Percentiles rank a stretch among this genome's conserved stretches.
These are phyloP conservation scores for Globisporangium middletonii DNA, from an alignment of 352 stramenopile species.

Conservation along the genomic window DNA sequence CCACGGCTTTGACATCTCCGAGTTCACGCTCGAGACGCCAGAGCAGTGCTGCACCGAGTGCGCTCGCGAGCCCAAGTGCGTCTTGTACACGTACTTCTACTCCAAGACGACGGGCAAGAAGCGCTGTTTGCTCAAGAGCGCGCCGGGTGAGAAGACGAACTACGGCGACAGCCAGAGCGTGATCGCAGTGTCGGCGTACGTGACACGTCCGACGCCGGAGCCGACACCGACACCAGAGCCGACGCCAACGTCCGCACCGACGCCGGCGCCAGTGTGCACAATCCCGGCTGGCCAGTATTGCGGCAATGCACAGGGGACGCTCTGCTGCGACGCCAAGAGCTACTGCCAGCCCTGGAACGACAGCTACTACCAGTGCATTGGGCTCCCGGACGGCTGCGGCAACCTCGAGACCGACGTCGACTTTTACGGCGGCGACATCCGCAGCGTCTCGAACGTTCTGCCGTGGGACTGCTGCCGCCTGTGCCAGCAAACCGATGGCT, in stretches of 20 bases:
- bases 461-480: constrained; percentile 6
- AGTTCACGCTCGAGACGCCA: constrained; percentile 4
- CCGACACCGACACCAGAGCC: background rate
- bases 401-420: constrained; percentile 21
- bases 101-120: constrained; percentile 8
- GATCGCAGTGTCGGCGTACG: constrained; percentile 4
- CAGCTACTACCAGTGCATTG: constrained; percentile 28
- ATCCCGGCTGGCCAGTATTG: constrained; percentile 11
- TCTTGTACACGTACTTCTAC: constrained; percentile 9
- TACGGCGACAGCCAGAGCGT: constrained; percentile 8
- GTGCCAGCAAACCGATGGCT: constrained; percentile 8
- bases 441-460: constrained; percentile 1
- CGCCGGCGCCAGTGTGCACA: background rate
- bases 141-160: constrained; percentile 8
- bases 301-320: constrained; percentile 16
- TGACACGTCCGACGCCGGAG: background rate
- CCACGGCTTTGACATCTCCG: constrained; percentile 6
- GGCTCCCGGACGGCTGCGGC: constrained; percentile 6
- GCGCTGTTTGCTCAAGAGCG: constrained; percentile 5
- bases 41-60: constrained; percentile 9
- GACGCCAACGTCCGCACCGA: background rate
- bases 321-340: constrained; percentile 7
- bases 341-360: constrained; percentile 32
- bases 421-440: constrained; percentile 22
- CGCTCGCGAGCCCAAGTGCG: constrained; percentile 1